Conservation (phyloP, 208 protist species). For the Vickermania spadyakhi region DNA sequence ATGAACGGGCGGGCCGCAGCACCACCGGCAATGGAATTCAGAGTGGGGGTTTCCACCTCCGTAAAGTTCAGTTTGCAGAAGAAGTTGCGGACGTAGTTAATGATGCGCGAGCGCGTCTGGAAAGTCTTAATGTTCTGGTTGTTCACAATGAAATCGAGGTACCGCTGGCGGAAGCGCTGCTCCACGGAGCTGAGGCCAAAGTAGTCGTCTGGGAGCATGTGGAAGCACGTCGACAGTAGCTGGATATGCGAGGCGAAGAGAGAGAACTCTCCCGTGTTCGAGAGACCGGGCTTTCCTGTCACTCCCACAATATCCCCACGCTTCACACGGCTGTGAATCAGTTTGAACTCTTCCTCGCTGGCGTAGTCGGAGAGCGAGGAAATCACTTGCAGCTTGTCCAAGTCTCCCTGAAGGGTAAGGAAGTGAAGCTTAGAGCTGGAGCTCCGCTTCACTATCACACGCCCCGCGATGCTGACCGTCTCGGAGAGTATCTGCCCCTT, state of each 20-base stretch:
- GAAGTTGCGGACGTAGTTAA: conserved; percentile 97
- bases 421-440: conserved; percentile 96
- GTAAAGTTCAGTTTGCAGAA: conserved; percentile 94
- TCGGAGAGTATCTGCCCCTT: conserved; percentile 39
- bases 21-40: conserved; percentile 98
- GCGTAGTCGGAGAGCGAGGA: conserved; percentile 52
- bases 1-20: conserved; percentile 99
- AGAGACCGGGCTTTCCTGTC: conserved; percentile 81
- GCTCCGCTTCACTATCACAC: conserved; percentile 73
- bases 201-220: conserved; percentile 96
- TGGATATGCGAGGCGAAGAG: conserved; percentile 78
- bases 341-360: conserved; percentile 61
- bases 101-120: conserved; percentile 89
- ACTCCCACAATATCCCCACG: conserved; percentile 99
- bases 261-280: conserved; percentile 87
- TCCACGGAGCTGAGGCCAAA: conserved; percentile 93
- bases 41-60: conserved; percentile 98
- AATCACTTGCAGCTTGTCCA: conserved; percentile 93
- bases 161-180: conserved; percentile 95
- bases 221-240: conserved; percentile 96
- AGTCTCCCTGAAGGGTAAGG: conserved; percentile 92
- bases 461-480: conserved; percentile 81
- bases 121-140: conserved; percentile 92
- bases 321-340: conserved; percentile 84
- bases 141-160: conserved; percentile 99